phyloP scores from a whole-genome alignment of 192 early-diverging fungal genomes.

The Coemansia sp. region DNA sequence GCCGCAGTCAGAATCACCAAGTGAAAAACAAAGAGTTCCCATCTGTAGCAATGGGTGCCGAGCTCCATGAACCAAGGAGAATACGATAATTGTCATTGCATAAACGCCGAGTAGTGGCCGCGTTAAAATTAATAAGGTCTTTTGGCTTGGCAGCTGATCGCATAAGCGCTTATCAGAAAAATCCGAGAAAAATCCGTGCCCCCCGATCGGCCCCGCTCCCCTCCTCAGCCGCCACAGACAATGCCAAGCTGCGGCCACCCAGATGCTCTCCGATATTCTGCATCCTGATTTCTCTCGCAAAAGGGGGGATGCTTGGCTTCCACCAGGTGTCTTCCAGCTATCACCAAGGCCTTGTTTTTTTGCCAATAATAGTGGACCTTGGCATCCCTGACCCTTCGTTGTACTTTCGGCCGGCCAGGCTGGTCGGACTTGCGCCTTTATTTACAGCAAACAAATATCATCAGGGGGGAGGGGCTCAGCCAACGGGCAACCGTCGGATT shows the following conservation, averaged over 20 bases:
- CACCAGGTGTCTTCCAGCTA: not conserved
- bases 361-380: not conserved
- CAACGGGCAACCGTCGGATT: not conserved
- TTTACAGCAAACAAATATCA: not conserved
- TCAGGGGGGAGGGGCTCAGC: not conserved
- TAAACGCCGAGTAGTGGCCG: not conserved
- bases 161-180: not conserved
- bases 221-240: not conserved
- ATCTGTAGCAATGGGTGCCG: too few relatives aligned
- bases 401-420: not conserved
- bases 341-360: not conserved
- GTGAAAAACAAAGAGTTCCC: too few relatives aligned
- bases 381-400: constrained; percentile 3
- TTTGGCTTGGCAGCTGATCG: not conserved
- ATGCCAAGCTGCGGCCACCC: constrained; percentile 1
- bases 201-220: constrained; percentile 1
- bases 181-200: not conserved
- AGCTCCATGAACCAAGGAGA: too few relatives aligned
- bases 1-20: not conserved
- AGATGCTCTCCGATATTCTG: not conserved
- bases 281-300: not conserved
- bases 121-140: not conserved
- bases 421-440: not conserved
- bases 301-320: not conserved
- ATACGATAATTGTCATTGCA: not conserved